Evolutionary conservation across 192 early-diverging fungal species (phyloP), one percentile per base, ranked within the genome.

Genomic region (Funneliformis mosseae): DNA sequence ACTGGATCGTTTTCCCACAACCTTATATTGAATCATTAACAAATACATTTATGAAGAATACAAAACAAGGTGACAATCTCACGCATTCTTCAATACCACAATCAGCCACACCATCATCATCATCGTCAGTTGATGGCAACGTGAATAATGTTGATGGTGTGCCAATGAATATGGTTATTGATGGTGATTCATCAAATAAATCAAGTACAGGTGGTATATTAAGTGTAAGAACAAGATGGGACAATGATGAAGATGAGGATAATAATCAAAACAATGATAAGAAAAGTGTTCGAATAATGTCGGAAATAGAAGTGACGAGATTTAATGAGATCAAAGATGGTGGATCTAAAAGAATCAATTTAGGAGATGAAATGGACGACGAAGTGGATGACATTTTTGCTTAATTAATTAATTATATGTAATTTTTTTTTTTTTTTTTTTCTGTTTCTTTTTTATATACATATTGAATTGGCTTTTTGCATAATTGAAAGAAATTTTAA

Each of bases 1-100:
- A 86, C 55, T 96, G 97, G 94, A 93, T 94, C 84, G 88, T 98
- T 21, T 98, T 95, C 83, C 92, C 94, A 9, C 85, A 89, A 69
- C 84, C 87, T 25, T 92, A 90, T 72, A 89, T 90, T 45, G 92
- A 91, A 50, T 83, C 87, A 50, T 81, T 94, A 71, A 79, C 85
- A 23, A 83, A 61, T 14, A 77, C 83, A 7, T 92, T 94, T 77
- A 82, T 85, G 81, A 87, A 61, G 76, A 84, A 77, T 83, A 87
- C 80, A 81, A 86, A 81, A 61, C 67, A 70, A 71, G 66, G 41
- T 48, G 59, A 77, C 63, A 64, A 28, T 64, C 16, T 55, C 18
- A 55, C 50, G 21, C 18, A 55, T 21, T 55, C 50, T 55, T 55
- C 50, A 55, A 55, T 55, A 55, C 50, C 50, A 55, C 50, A 55